These are phyloP conservation scores for Vigna nakashimae DNA, from an alignment of 306 rosid genomes.

Conservation along the genomic window DNA sequence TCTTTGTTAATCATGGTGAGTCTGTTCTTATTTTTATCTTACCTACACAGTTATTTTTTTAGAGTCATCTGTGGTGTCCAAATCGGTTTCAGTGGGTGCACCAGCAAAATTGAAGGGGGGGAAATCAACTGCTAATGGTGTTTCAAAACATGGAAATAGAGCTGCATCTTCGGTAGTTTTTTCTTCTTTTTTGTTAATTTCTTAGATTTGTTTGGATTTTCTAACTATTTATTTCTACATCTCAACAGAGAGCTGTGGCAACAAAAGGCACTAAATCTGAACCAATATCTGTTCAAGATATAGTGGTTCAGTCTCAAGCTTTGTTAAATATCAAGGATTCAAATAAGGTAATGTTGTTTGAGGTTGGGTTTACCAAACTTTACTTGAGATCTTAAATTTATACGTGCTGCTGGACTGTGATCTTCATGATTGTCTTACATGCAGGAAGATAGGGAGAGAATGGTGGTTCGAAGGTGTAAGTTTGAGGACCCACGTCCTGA, in stretches of 20 bases:
- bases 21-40: not conserved
- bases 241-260: constrained; percentile 63
- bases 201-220: constrained; percentile 17
- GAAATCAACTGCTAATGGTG: constrained; percentile 76
- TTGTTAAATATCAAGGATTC: constrained; percentile 90
- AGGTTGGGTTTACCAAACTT: constrained; percentile 5
- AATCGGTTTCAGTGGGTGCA: constrained; percentile 61
- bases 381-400: constrained; percentile 25
- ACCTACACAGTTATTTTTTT: constrained; percentile 2
- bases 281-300: constrained; percentile 73
- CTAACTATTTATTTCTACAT: constrained; percentile 40
- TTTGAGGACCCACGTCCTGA: constrained; percentile 94
- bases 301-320: constrained; percentile 83
- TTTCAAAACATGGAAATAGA: constrained; percentile 82
- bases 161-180: constrained; percentile 69
- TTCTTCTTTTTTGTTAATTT: constrained; percentile 21
- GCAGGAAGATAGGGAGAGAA: constrained; percentile 96
- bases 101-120: constrained; percentile 76
- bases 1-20: constrained; percentile 24
- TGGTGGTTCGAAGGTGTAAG: constrained; percentile 84
- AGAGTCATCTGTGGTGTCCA: constrained; percentile 74
- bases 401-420: constrained; percentile 10
- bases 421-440: constrained; percentile 40
- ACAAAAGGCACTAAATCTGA: constrained; percentile 69
- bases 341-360: constrained; percentile 71